These are phyloP conservation scores for Parastagonospora avenae DNA, from an alignment of 2,329 filamentous ascomycete genomes.

Conservation along the genomic window DNA sequence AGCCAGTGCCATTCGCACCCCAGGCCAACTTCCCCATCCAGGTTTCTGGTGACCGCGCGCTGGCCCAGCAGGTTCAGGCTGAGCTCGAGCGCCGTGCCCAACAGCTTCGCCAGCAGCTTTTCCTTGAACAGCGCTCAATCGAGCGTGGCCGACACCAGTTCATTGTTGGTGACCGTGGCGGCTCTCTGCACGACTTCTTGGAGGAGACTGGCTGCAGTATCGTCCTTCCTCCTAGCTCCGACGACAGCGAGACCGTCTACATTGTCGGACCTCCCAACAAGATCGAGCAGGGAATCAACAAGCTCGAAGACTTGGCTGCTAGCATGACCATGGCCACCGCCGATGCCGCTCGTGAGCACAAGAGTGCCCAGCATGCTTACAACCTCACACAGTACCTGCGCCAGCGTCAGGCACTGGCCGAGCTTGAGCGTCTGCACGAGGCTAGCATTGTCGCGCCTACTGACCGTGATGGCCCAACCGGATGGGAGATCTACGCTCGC, in stretches of 20 bases:
- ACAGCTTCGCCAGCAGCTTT: constrained; percentile 75
- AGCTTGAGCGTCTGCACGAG: constrained; percentile 78
- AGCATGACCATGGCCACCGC: constrained; percentile 84
- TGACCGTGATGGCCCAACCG: constrained; percentile 69
- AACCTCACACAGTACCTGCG: constrained; percentile 88
- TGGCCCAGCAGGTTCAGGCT: constrained; percentile 78
- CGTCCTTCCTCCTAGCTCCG: constrained; percentile 74
- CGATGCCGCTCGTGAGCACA: constrained; percentile 81
- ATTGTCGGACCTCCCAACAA: constrained; percentile 79
- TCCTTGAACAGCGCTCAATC: constrained; percentile 78
- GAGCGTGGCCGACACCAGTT: constrained; percentile 91
- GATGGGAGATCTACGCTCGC: constrained; percentile 87
- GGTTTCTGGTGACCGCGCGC: constrained; percentile 81
- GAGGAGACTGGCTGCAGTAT: constrained; percentile 89
- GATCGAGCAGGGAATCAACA: constrained; percentile 76
- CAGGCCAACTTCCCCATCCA: constrained; percentile 79
- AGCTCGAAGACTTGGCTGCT: constrained; percentile 85
- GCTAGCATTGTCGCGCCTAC: constrained; percentile 86
- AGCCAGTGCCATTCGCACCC: constrained; percentile 72
- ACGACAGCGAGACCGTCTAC: constrained; percentile 82
- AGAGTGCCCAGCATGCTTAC: constrained; percentile 79
- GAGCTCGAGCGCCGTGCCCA: constrained; percentile 80
- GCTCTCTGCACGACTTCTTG: constrained; percentile 84
- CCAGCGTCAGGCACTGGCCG: constrained; percentile 78
- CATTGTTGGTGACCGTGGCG: constrained; percentile 83